Evolutionary conservation across 805 yeast genomes (phyloP).

Genomic region (Deakozyma indianensis): DNA sequence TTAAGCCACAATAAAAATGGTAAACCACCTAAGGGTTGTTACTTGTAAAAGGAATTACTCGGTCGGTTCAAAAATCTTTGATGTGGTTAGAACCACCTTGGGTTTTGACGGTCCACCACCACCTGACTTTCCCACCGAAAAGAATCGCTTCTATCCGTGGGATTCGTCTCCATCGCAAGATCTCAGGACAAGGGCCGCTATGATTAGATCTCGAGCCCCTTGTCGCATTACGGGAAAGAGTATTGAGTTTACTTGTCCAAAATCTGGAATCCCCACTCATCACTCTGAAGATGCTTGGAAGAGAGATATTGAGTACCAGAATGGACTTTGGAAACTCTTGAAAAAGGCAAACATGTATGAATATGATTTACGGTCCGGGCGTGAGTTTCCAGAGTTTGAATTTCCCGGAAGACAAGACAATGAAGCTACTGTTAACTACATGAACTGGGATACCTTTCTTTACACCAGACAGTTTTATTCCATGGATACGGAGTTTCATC

Average conservation of each 20-base stretch:
- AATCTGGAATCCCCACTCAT: slow-evolving; percentile 94
- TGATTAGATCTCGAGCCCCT: slow-evolving; percentile 70
- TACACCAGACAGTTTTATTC: slow-evolving; percentile 88
- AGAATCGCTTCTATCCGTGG: slow-evolving; percentile 74
- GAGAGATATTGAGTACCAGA: slow-evolving; percentile 47
- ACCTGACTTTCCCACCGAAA: slow-evolving; percentile 53
- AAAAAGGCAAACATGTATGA: slow-evolving; percentile 84
- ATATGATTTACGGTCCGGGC: slow-evolving; percentile 87
- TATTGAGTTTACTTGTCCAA: slow-evolving; percentile 78
- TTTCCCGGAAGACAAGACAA: slow-evolving; percentile 70
- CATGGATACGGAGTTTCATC: slow-evolving; percentile 92
- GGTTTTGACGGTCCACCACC: slow-evolving; percentile 53
- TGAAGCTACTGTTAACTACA: slow-evolving; percentile 60
- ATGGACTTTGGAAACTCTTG: slow-evolving; percentile 55
- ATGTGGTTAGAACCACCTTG: slow-evolving; percentile 19
- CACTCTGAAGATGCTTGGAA: slow-evolving; percentile 85
- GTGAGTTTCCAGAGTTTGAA: slow-evolving; percentile 90
- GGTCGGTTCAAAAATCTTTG: background rate
- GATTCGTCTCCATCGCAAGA: slow-evolving; percentile 84
- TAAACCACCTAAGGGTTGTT: background rate
- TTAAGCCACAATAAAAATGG: background rate
- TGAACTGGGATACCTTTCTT: slow-evolving; percentile 84
- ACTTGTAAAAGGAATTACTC: background rate
- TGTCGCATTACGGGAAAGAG: slow-evolving; percentile 82
- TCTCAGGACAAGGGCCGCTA: slow-evolving; percentile 80